Percentiles rank a stretch among this genome's conserved stretches.
These are phyloP conservation scores for Musa balbisiana DNA, from an alignment of 202 grass and related monocot genomes.

Conservation along the genomic window DNA sequence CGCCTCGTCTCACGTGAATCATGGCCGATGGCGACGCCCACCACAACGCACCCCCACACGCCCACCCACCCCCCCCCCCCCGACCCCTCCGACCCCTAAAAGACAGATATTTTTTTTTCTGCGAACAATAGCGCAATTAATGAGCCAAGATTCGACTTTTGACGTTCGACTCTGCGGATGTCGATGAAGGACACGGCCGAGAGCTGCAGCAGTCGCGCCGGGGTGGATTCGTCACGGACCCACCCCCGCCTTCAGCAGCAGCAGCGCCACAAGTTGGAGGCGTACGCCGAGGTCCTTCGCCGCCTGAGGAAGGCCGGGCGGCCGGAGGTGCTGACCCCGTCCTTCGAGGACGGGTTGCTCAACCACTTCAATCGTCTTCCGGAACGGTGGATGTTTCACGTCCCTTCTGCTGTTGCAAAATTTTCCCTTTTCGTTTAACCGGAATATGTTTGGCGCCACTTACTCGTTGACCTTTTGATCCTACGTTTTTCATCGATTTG, in stretches of 20 bases:
- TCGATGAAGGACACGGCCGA: conserved; percentile 61
- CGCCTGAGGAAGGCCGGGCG: conserved; percentile 44
- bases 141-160: not conserved
- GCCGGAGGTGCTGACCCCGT: conserved; percentile 34
- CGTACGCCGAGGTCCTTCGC: conserved; percentile 57
- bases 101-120: not conserved
- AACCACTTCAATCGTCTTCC: conserved; percentile 85
- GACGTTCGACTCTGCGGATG: conserved; percentile 21
- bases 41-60: too few species aligned
- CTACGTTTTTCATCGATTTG: too few species aligned
- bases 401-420: not conserved
- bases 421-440: not conserved
- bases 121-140: not conserved
- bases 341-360: conserved; percentile 72
- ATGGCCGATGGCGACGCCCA: not conserved
- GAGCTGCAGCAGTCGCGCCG: conserved; percentile 63
- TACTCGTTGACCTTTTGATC: not conserved
- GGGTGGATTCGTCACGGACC: conserved; percentile 7
- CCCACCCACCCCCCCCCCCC: not conserved
- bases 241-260: conserved; percentile 41
- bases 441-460: not conserved
- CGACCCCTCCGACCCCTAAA: not conserved
- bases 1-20: not conserved
- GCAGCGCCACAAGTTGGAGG: conserved; percentile 60
- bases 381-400: conserved; percentile 32